A percentile compares a stretch with the other conserved stretches of the same genome.
Evolutionary conservation across 2,329 filamentous ascomycete species (phyloP).

Genomic region (Drechslerella coelobrocha): DNA sequence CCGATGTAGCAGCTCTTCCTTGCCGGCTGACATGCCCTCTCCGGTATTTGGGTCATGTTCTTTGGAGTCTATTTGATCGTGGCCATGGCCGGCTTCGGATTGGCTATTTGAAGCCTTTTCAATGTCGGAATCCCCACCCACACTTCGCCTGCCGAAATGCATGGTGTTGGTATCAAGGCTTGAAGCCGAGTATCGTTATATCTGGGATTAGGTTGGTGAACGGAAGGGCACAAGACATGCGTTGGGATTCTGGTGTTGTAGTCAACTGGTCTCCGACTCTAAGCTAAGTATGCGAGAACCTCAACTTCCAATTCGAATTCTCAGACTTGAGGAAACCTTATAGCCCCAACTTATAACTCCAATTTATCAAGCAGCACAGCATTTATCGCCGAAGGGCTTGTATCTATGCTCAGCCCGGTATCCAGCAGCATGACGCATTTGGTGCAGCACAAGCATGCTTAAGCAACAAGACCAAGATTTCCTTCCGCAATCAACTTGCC

Average conservation of each 20-base stretch:
- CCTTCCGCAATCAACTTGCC: background rate
- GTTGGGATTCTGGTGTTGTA: no score
- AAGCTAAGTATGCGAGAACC: no score
- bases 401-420: background rate
- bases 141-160: slow-evolving; percentile 17
- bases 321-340: no score
- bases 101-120: slow-evolving; percentile 30
- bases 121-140: slow-evolving; percentile 26
- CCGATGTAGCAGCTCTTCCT: slow-evolving; percentile 32
- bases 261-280: no score
- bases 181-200: no score
- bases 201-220: no score
- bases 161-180: background rate
- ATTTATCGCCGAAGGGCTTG: background rate
- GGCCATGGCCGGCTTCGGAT: slow-evolving; percentile 12
- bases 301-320: no score
- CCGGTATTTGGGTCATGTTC: slow-evolving; percentile 18
- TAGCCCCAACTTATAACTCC: no score
- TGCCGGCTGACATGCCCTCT: slow-evolving; percentile 6
- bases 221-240: no score
- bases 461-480: background rate
- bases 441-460: slow-evolving; percentile 3
- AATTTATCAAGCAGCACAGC: no score
- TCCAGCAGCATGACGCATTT: slow-evolving; percentile 24
- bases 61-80: slow-evolving; percentile 14